phyloP scores from a whole-genome alignment of 805 yeast species.

The Candida taoyuanica region DNA sequence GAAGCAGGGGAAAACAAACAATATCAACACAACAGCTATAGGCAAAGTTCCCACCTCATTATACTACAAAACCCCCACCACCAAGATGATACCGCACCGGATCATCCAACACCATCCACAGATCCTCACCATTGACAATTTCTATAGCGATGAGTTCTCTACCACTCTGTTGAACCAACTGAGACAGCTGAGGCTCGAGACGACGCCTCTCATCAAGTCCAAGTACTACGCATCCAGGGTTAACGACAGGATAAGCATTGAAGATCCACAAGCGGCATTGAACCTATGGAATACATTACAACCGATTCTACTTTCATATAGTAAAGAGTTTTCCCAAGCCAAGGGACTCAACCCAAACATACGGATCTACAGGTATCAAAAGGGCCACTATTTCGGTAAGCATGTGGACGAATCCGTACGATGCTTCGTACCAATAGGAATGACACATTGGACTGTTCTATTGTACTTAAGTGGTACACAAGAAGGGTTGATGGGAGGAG shows the following conservation, averaged over 20 bases:
- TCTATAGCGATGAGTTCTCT: slow-evolving; percentile 14
- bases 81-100: slow-evolving; percentile 4
- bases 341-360: slow-evolving; percentile 51
- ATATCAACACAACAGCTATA: no score
- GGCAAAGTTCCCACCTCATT: neutral
- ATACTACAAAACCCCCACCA: neutral
- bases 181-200: slow-evolving; percentile 29
- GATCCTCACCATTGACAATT: slow-evolving; percentile 19
- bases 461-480: slow-evolving; percentile 50
- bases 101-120: slow-evolving; percentile 12
- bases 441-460: slow-evolving; percentile 55
- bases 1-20: no score
- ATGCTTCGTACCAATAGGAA: slow-evolving; percentile 31
- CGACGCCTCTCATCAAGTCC: slow-evolving; percentile 45
- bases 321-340: slow-evolving; percentile 34
- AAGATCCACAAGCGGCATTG: slow-evolving; percentile 35
- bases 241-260: slow-evolving; percentile 45
- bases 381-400: slow-evolving; percentile 55
- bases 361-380: slow-evolving; percentile 48
- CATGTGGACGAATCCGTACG: slow-evolving; percentile 58
- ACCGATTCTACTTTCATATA: slow-evolving; percentile 29
- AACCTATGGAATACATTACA: slow-evolving; percentile 41
- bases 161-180: slow-evolving; percentile 9
- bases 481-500: slow-evolving; percentile 54
- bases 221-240: slow-evolving; percentile 53